Percentiles rank a stretch among this genome's conserved stretches.
Conservation (phyloP, 306 rosid genomes). For the Canavalia ensiformis region DNA sequence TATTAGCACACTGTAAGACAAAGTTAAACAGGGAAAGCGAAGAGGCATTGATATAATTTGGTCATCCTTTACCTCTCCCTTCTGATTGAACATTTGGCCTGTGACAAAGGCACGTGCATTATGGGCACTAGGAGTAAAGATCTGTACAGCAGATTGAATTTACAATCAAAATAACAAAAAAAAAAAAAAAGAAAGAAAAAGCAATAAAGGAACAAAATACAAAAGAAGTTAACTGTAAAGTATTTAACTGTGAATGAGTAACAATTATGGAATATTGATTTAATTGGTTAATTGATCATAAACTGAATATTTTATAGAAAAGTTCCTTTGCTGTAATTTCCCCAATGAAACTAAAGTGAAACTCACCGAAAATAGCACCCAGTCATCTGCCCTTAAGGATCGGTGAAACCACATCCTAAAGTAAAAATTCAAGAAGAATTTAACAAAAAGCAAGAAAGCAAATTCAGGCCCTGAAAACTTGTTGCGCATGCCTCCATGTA, state of each 20-base stretch:
- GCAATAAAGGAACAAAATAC: background rate
- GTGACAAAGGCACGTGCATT: conserved; percentile 76
- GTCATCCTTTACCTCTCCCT: conserved; percentile 76
- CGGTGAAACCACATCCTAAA: conserved; percentile 97
- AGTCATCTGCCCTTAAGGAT: conserved; percentile 86
- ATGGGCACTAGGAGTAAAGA: conserved; percentile 62
- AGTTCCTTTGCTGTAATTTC: background rate
- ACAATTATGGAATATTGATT: conserved; percentile 3
- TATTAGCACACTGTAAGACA: conserved; percentile 39
- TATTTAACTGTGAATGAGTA: background rate
- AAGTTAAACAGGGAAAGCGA: conserved; percentile 13
- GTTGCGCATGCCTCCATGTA: background rate
- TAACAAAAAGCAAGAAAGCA: conserved; percentile 1
- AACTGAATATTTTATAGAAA: background rate
- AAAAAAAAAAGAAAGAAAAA: background rate
- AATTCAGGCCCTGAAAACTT: conserved; percentile 1
- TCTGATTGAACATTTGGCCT: conserved; percentile 86
- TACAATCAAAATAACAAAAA: conserved; percentile 40
- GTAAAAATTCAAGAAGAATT: conserved; percentile 21
- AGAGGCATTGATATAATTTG: background rate
- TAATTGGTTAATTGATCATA: conserved; percentile 1
- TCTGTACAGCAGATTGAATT: conserved; percentile 53
- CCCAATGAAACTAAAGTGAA: conserved; percentile 14
- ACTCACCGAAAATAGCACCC: conserved; percentile 84
- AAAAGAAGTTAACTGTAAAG: background rate